Evolutionary conservation across 768 basidiomycete genomes (phyloP).

Genomic region (Lactarius indigo): DNA sequence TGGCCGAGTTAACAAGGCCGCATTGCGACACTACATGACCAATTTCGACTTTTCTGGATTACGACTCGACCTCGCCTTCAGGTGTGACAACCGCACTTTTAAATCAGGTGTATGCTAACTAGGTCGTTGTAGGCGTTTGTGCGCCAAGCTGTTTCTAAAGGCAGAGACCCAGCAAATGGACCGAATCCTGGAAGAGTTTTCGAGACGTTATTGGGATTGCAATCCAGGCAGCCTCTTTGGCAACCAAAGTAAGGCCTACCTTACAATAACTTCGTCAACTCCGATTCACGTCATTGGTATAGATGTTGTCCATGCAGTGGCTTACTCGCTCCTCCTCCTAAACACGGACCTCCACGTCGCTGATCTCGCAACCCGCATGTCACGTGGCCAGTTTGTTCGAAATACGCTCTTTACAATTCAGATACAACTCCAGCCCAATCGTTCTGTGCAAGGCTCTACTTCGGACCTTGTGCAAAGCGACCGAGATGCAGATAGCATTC

Average conservation of each 20-base stretch:
- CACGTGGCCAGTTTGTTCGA: conserved; percentile 83
- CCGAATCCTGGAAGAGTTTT: conserved; percentile 90
- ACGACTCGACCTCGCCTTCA: conserved; percentile 84
- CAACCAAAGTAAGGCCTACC: conserved; percentile 63
- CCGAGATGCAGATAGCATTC: conserved; percentile 62
- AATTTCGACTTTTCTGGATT: conserved; percentile 84
- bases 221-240: conserved; percentile 81
- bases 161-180: conserved; percentile 98
- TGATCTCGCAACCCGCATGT: conserved; percentile 86
- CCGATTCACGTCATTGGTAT: conserved; percentile 14
- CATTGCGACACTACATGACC: conserved; percentile 78
- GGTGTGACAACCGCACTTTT: conserved; percentile 43
- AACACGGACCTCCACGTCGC: conserved; percentile 99
- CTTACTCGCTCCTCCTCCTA: conserved; percentile 87
- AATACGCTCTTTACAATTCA: conserved; percentile 89
- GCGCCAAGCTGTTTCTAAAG: conserved; percentile 88
- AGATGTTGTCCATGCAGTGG: conserved; percentile 94
- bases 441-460: conserved; percentile 46
- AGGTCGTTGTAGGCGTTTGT: conserved; percentile 60
- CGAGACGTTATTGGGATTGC: conserved; percentile 86
- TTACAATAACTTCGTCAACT: conserved; percentile 12
- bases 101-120: conserved; percentile 1
- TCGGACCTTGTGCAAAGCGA: conserved; percentile 69
- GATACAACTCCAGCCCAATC: conserved; percentile 61
- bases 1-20: conserved; percentile 67